A percentile compares a stretch with the other conserved stretches of the same genome.
These are phyloP conservation scores for Gossypium arboreum DNA, from an alignment of 345 rosid genomes.

Conservation along the genomic window DNA sequence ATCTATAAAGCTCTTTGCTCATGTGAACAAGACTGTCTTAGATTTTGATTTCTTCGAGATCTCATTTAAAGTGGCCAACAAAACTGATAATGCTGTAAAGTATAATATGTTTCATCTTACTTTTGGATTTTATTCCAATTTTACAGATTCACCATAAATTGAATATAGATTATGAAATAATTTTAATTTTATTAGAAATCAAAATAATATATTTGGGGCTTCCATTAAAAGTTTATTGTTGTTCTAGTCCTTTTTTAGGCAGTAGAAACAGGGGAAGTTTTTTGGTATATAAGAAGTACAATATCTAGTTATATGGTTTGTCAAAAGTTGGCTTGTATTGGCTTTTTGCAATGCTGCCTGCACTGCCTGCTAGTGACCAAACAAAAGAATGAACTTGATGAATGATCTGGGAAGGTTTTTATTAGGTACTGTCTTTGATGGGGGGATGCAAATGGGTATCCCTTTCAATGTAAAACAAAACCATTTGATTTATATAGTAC, in stretches of 20 bases:
- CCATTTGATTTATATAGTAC: background rate
- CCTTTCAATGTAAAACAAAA: background rate
- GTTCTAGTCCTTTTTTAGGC: background rate
- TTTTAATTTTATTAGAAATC: conserved; percentile 2
- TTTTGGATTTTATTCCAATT: background rate
- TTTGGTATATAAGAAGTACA: background rate
- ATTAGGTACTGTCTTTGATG: background rate
- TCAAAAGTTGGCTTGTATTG: background rate
- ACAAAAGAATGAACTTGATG: background rate
- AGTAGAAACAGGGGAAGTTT: background rate
- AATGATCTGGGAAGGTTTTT: background rate
- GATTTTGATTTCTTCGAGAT: background rate
- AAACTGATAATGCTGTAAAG: background rate
- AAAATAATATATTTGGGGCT: background rate
- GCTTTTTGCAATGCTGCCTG: background rate
- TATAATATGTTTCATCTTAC: background rate
- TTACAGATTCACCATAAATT: background rate
- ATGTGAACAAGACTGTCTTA: background rate
- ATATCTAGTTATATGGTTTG: background rate
- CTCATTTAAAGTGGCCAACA: background rate
- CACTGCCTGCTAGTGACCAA: background rate
- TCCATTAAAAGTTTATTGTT: background rate
- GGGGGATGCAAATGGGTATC: background rate
- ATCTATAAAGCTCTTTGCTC: background rate
- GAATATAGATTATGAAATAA: background rate